These are phyloP conservation scores for Globisporangium okanoganense DNA, from an alignment of 352 stramenopile genomes.

Conservation along the genomic window DNA sequence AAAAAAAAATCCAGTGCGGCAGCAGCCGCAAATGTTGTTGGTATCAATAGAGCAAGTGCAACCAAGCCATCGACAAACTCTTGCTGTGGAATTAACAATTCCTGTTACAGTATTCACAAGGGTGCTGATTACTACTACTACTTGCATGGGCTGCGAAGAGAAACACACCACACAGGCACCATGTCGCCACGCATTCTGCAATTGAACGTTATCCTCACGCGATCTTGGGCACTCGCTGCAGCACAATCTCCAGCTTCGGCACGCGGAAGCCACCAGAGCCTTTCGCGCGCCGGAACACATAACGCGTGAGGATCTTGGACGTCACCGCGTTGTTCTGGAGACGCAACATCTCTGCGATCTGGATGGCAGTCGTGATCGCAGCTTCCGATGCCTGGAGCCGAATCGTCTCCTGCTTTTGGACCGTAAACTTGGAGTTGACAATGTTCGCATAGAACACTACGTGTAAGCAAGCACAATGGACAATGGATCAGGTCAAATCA, in stretches of 20 bases:
- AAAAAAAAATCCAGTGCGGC: neutral
- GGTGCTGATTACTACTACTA: slow-evolving; percentile 2
- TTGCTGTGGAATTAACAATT: neutral
- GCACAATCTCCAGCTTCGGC: slow-evolving; percentile 66
- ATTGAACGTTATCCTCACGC: slow-evolving; percentile 16
- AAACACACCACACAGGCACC: neutral
- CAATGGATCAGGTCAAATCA: neutral
- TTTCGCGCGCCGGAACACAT: slow-evolving; percentile 49
- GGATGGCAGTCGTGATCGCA: slow-evolving; percentile 72
- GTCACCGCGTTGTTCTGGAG: slow-evolving; percentile 51
- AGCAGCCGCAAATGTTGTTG: no score
- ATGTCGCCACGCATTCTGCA: neutral
- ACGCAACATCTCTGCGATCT: slow-evolving; percentile 64
- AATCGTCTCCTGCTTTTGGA: slow-evolving; percentile 61
- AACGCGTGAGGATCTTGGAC: slow-evolving; percentile 70
- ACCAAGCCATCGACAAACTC: neutral
- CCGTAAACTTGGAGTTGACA: slow-evolving; percentile 74
- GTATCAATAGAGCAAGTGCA: slow-evolving; percentile 10
- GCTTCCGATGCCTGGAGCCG: slow-evolving; percentile 62
- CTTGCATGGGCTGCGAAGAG: neutral
- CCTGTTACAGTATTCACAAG: slow-evolving; percentile 11
- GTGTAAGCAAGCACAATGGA: neutral
- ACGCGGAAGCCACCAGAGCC: slow-evolving; percentile 53
- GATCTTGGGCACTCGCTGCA: slow-evolving; percentile 38
- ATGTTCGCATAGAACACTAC: slow-evolving; percentile 83